Base-by-base conservation (phyloP, 352 stramenopile species). In the Pythium scleroteichum region DNA sequence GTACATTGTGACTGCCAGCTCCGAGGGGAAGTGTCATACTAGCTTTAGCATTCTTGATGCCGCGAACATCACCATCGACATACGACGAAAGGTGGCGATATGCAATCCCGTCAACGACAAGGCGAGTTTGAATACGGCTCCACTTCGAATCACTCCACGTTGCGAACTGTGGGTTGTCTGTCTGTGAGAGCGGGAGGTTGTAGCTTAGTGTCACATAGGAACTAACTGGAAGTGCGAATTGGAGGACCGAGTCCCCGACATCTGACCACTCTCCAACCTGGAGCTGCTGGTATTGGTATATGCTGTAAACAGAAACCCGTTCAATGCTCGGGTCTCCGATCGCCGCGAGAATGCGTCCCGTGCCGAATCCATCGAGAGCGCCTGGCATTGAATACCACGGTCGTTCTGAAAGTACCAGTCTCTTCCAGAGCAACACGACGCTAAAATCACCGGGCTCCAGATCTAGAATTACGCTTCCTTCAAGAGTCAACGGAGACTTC, bases 201-300 rank as follows among this genome's bases (percentile, higher is more conserved):
- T 93, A 93, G 50, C 75, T 86, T n/a, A 93, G 61, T 1, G 69
- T 79, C 8, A 90, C 82, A 49, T 69, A 74, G 2, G 78, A 82
- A 26, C 68, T 64, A 10, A 78, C 83, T 9, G 78, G 70, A 12
- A 93, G 58, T 2, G 60, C 76, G 45, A 93, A 93, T 22, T 88
- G 72, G n/a, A 91, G 73, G 10, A 91, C 69, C 16, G 84, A 91
- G 47, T 90, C 75, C 17, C 84, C 84, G 19, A 93, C 84, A 47
- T 91, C 81, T 1, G 81, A 93, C 84, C 84, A 93, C 7, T 82
- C 58, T 4, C 72, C 67, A 1, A 74, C 35, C 26, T 73, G 53
- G 14, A 54, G 22, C 33, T 68, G 45, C 7, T 73, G 44, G 51
- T 72, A 79, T 35, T 84, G 69, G 9, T 78, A 56, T 19, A 89